These are phyloP conservation scores for Excoecaria cochinchinensis DNA, from an alignment of 345 rosid species.

Conservation along the genomic window DNA sequence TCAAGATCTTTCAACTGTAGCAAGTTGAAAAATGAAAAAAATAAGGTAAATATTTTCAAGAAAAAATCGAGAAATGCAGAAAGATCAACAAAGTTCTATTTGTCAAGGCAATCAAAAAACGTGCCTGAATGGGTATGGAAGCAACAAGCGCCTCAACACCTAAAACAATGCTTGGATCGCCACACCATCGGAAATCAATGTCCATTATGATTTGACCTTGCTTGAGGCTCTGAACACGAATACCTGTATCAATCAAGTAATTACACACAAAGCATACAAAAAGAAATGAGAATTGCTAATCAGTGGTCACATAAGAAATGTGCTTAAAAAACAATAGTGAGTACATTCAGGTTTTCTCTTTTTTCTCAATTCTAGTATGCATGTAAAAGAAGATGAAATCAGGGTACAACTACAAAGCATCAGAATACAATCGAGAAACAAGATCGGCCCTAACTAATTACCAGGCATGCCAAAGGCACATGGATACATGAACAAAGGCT, in stretches of 20 bases:
- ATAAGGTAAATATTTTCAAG: constrained; percentile 11
- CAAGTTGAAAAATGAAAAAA: constrained; percentile 23
- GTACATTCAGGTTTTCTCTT: not conserved
- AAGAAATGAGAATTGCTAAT: constrained; percentile 3
- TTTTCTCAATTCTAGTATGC: not conserved
- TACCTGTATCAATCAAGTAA: constrained; percentile 55
- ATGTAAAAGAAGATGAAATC: not conserved
- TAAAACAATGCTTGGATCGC: constrained; percentile 94
- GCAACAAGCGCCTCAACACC: constrained; percentile 93
- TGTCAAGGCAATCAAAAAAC: constrained; percentile 11
- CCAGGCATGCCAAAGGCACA: not conserved
- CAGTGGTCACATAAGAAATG: not conserved
- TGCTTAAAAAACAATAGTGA: not conserved
- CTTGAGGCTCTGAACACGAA: constrained; percentile 95
- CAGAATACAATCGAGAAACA: not conserved
- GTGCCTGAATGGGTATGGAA: constrained; percentile 97
- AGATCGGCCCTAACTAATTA: not conserved
- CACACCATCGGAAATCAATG: constrained; percentile 97
- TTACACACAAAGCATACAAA: not conserved
- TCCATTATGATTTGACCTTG: constrained; percentile 97
- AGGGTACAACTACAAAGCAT: not conserved
- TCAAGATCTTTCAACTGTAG: constrained; percentile 94
- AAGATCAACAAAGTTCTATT: constrained; percentile 1
- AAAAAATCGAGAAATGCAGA: not conserved
- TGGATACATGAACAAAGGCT: not conserved